A percentile compares a stretch with the other conserved stretches of the same genome.
These are phyloP conservation scores for Ceratonia siliqua DNA, from an alignment of 306 rosid genomes.

Conservation along the genomic window DNA sequence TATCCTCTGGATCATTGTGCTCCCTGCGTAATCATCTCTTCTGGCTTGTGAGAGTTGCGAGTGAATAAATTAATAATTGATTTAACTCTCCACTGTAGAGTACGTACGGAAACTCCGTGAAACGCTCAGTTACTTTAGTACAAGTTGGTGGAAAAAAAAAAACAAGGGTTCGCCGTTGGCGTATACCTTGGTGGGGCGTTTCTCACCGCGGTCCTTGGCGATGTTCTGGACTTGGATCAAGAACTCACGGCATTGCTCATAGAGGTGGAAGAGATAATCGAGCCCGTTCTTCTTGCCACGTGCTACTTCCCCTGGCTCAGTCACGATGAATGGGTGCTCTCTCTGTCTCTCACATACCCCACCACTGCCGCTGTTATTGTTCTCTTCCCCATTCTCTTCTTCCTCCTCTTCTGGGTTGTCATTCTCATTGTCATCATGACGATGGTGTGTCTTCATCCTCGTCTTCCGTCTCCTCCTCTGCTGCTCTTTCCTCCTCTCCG, in stretches of 20 bases:
- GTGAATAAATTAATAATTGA: too few relatives aligned
- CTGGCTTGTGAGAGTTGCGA: too few relatives aligned
- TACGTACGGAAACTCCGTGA: too few relatives aligned
- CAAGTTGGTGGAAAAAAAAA: background rate
- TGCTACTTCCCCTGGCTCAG: constrained; percentile 98
- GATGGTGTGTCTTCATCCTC: constrained; percentile 26
- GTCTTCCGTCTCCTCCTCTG: constrained; percentile 44
- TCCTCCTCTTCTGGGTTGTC: constrained; percentile 44
- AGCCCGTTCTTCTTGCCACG: constrained; percentile 99
- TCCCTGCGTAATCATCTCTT: too few relatives aligned
- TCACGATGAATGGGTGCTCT: constrained; percentile 94
- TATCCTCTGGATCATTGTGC: constrained; percentile 24
- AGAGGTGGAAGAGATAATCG: constrained; percentile 88
- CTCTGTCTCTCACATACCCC: constrained; percentile 67
- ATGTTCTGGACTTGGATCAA: constrained; percentile 83
- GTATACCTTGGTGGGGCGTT: constrained; percentile 94
- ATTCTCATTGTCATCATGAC: constrained; percentile 15
- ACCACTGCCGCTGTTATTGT: background rate
- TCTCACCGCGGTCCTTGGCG: constrained; percentile 91
- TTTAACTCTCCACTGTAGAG: too few relatives aligned
- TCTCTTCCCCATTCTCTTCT: constrained; percentile 37
- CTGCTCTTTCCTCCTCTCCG: constrained; percentile 52
- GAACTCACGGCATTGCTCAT: constrained; percentile 91
- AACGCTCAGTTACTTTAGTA: too few relatives aligned
- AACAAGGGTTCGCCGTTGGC: background rate